These are phyloP conservation scores for Endotrypanum monterogeii DNA, from an alignment of 208 protist genomes.

Conservation along the genomic window DNA sequence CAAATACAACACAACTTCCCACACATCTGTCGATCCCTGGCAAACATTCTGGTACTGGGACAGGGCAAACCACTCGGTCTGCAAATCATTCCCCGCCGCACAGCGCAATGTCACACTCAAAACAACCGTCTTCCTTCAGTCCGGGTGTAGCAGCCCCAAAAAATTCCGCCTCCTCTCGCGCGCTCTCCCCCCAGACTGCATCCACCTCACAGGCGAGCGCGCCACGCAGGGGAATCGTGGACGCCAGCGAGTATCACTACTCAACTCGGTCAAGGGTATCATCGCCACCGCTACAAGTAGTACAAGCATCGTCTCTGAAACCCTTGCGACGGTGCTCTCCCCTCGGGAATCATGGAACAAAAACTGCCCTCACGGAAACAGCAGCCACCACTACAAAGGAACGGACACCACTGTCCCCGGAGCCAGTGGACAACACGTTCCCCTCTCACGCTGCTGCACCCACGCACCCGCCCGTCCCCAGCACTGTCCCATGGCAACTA, in stretches of 20 bases:
- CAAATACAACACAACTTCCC: background rate
- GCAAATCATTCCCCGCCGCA: background rate
- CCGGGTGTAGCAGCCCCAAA: background rate
- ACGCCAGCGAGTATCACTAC: constrained; percentile 28
- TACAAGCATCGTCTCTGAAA: background rate
- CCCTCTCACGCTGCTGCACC: background rate
- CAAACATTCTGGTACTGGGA: background rate
- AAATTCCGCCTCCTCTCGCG: background rate
- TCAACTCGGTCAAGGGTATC: background rate
- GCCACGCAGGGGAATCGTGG: constrained; percentile 4
- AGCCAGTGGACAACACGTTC: constrained; percentile 1
- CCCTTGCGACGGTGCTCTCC: constrained; percentile 4
- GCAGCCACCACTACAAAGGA: background rate
- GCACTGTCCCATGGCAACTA: constrained; percentile 23
- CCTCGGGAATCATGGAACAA: background rate
- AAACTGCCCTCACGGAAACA: background rate
- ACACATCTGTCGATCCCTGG: background rate
- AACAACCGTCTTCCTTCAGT: background rate
- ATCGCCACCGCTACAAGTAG: background rate
- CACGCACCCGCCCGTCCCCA: background rate
- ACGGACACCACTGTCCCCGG: constrained; percentile 3
- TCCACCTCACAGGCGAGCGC: background rate
- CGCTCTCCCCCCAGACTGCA: background rate
- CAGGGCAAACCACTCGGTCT: background rate
- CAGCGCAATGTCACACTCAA: background rate